Conservation (phyloP, 2,329 filamentous ascomycete genomes). For the Neophaeococcomyces aloes region DNA sequence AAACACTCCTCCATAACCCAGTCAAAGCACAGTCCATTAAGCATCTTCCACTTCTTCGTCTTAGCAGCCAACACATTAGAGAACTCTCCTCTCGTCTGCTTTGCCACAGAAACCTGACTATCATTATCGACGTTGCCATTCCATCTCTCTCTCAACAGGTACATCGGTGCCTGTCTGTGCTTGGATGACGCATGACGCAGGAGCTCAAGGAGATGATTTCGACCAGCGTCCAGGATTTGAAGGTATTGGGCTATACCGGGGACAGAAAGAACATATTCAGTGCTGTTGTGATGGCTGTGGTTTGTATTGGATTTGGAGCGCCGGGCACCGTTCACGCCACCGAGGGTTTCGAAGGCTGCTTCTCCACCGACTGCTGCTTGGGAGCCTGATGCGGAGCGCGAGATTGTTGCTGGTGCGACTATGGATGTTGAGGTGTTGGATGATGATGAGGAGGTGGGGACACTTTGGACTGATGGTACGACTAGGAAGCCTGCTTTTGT, state of each 20-base stretch:
- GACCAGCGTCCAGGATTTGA: constrained; percentile 44
- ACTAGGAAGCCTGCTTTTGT: constrained; percentile 47
- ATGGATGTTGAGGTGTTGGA: constrained; percentile 13
- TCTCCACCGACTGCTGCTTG: constrained; percentile 23
- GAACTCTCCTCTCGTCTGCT: constrained; percentile 47
- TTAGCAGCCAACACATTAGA: constrained; percentile 45
- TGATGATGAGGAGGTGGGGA: constrained; percentile 8
- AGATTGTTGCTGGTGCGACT: constrained; percentile 17
- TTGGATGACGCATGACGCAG: constrained; percentile 40
- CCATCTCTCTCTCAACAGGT: constrained; percentile 50
- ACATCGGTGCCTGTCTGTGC: constrained; percentile 42
- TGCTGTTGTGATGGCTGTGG: constrained; percentile 4
- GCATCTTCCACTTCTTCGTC: constrained; percentile 54
- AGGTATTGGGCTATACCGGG: constrained; percentile 52
- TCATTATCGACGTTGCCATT: constrained; percentile 48
- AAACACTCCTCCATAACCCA: constrained; percentile 53
- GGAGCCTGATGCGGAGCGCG: constrained; percentile 30
- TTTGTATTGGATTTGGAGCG: constrained; percentile 10
- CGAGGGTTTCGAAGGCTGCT: constrained; percentile 21
- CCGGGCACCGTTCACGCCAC: constrained; percentile 16
- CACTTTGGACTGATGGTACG: constrained; percentile 30
- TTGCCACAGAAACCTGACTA: constrained; percentile 37
- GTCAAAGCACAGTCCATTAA: constrained; percentile 49
- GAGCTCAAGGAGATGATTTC: constrained; percentile 44
- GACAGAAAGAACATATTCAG: constrained; percentile 42